Evolutionary conservation across 2,329 filamentous ascomycete genomes (phyloP).

Genomic region (Fusarium palustre): DNA sequence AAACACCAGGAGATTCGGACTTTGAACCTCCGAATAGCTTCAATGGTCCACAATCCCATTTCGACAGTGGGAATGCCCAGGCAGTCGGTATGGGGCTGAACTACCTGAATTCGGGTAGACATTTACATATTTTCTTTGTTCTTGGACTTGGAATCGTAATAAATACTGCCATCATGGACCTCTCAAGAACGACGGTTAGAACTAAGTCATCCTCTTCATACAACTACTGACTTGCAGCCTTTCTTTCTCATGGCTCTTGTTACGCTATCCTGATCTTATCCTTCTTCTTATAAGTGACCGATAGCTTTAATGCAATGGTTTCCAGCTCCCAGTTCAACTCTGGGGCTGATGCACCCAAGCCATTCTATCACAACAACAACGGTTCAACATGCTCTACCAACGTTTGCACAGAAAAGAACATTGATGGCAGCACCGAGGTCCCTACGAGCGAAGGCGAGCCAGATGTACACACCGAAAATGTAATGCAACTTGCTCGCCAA

Average conservation of each 20-base stretch:
- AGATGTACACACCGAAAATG: slow-evolving; percentile 28
- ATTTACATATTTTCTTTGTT: slow-evolving; percentile 21
- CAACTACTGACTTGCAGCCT: background rate
- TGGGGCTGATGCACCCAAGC: slow-evolving; percentile 1
- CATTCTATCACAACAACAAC: slow-evolving; percentile 15
- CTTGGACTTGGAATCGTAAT: background rate
- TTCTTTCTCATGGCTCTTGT: background rate
- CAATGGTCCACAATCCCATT: slow-evolving; percentile 30
- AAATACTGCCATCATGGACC: background rate
- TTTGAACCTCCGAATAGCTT: slow-evolving; percentile 41
- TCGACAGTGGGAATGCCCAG: slow-evolving; percentile 5
- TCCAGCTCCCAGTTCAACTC: slow-evolving; percentile 14
- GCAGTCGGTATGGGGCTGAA: slow-evolving; percentile 10
- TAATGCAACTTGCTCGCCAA: slow-evolving; percentile 48
- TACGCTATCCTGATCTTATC: background rate
- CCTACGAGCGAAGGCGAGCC: slow-evolving; percentile 8
- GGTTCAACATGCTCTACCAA: slow-evolving; percentile 35
- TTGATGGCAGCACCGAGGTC: slow-evolving; percentile 9
- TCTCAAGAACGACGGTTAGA: background rate
- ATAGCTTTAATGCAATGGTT: slow-evolving; percentile 15
- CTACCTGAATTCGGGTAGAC: background rate
- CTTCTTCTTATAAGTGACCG: background rate
- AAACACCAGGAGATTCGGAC: slow-evolving; percentile 27
- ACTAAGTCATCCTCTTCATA: background rate
- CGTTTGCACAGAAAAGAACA: slow-evolving; percentile 33